Conservation (phyloP, 129 eudicot genomes). For the Logfia minima region DNA sequence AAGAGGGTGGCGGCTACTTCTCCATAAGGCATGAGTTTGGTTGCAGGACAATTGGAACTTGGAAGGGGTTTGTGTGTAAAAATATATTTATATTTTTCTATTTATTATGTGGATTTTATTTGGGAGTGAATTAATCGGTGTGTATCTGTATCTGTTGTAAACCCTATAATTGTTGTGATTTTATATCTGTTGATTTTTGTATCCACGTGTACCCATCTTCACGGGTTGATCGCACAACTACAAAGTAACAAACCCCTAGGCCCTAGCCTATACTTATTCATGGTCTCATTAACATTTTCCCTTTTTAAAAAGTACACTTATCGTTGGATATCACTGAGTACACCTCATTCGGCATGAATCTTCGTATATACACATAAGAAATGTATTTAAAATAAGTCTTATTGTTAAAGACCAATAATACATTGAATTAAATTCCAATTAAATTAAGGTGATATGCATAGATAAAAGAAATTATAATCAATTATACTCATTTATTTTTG, state of each 20-base stretch:
- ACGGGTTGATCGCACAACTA: constrained; percentile 31
- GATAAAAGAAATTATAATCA: no score
- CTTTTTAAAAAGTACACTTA: no score
- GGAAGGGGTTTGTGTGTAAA: constrained; percentile 28
- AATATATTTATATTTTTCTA: constrained; percentile 16
- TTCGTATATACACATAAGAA: no score
- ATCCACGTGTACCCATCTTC: constrained; percentile 53
- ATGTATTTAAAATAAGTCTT: no score
- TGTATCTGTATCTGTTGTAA: constrained; percentile 8
- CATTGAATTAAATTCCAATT: no score
- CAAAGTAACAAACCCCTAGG: not conserved
- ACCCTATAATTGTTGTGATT: constrained; percentile 22
- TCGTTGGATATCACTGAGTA: no score
- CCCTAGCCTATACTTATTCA: not conserved
- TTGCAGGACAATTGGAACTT: constrained; percentile 36
- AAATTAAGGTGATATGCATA: no score
- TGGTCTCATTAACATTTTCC: not conserved
- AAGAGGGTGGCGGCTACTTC: constrained; percentile 47
- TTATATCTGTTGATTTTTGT: constrained; percentile 22
- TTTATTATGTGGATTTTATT: constrained; percentile 4
- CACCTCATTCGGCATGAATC: no score
- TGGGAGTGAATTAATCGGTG: not conserved
- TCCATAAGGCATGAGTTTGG: constrained; percentile 29
- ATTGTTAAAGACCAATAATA: no score
- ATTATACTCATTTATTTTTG: no score